Evolutionary conservation across 2,329 filamentous ascomycete species (phyloP), one percentile per base, ranked within the genome.

Genomic region (Helotiales sp.): DNA sequence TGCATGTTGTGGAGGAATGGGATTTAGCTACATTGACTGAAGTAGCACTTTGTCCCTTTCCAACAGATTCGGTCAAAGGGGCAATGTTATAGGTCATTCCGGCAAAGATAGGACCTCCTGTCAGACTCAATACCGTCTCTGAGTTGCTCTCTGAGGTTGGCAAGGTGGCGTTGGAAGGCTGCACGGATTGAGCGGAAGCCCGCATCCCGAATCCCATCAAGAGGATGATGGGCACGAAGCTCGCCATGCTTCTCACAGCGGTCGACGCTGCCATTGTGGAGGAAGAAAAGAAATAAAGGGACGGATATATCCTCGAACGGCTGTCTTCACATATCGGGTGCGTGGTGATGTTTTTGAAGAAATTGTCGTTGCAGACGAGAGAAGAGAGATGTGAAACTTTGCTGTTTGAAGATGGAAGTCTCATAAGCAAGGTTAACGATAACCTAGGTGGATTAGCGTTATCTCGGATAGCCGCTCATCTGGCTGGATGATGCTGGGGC

Each of bases 181-280:
- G 8, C 12, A 68, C 62, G 22, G 60, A 53, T 54, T 70, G 66
- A 19, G 60, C 66, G 46, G 61, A 54, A 29, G 62, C 64, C 52
- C 66, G 47, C 46, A 59, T 50, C 24, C 29, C 44, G 34, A 52
- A 52, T 15, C 49, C 49, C 19, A 58, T 24, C 42, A 66, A 40
- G 29, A 61, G 13, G 17, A 68, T 40, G 36, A 65, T 30, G 27
- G 55, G 57, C 34, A 58, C 59, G 50, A 65, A 54, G 47, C 33
- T 61, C 44, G 60, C 53, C 58, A 63, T 63, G 57, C 47, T 56
- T 57, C 62, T 58, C 48, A 62, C 63, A 63, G 64, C 63, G 66
- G 48, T 67, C 61, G 66, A 64, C 61, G 59, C 58, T 63, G 63
- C 55, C 67, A 67, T 69, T 44, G 50, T 67, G 30, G n/a, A 17